Conservation (phyloP, 2,329 filamentous ascomycete species). For the Trichoderma atroviride region DNA sequence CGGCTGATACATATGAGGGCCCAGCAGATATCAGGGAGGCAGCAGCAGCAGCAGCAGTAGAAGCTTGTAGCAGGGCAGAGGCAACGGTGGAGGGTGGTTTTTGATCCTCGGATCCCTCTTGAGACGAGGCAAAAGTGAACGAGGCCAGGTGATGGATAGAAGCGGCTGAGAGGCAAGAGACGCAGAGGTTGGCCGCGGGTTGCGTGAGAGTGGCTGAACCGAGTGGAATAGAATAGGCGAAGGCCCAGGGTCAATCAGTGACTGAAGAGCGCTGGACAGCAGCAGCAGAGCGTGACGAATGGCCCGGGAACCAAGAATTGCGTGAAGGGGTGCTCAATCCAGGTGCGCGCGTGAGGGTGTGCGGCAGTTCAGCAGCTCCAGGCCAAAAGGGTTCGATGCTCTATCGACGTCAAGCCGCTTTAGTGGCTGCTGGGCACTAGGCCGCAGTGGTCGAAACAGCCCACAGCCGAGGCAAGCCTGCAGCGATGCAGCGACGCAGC, state of each 20-base stretch:
- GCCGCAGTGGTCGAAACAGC: constrained; percentile 15
- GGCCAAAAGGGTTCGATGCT: constrained; percentile 1
- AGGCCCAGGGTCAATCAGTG: constrained; percentile 1
- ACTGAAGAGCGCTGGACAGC: background rate
- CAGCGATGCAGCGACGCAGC: constrained; percentile 7
- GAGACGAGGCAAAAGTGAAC: background rate
- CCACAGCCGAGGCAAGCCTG: constrained; percentile 23
- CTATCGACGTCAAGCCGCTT: constrained; percentile 24
- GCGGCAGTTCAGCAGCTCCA: constrained; percentile 14
- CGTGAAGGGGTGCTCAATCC: constrained; percentile 10
- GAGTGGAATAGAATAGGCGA: background rate
- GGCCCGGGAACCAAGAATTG: constrained; percentile 9
- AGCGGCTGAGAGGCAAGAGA: background rate
- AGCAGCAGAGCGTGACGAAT: constrained; percentile 1
- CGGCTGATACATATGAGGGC: constrained; percentile 27
- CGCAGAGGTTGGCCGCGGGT: constrained; percentile 5
- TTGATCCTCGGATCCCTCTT: background rate
- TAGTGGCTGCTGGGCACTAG: constrained; percentile 23
- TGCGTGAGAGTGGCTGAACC: constrained; percentile 22
- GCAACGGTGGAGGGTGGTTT: background rate
- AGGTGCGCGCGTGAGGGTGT: constrained; percentile 21
- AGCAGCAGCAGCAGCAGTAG: background rate
- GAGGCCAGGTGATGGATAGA: background rate
- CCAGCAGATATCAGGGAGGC: background rate
- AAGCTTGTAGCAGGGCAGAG: background rate